Evolutionary conservation across 1,139 yeast genomes (phyloP).

Genomic region (Saccharomycopsis crataegensis): DNA sequence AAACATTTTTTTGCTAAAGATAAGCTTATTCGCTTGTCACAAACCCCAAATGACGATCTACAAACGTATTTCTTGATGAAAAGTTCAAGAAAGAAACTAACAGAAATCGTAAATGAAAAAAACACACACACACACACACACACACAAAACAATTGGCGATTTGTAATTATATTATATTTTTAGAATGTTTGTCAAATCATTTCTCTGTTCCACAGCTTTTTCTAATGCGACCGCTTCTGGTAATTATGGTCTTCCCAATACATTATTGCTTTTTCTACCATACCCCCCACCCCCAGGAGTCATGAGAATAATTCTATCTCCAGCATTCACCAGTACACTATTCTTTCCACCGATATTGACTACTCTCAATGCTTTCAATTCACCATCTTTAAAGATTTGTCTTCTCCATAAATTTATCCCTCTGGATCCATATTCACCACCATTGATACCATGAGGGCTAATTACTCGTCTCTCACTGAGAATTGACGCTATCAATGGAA

Average conservation of each 20-base stretch:
- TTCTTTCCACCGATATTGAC: constrained; percentile 53
- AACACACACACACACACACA: neutral
- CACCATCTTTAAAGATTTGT: constrained; percentile 23
- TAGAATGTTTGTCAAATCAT: too few relatives aligned
- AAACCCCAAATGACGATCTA: too few relatives aligned
- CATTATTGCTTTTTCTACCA: constrained; percentile 26
- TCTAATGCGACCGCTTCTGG: too few relatives aligned
- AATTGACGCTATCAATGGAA: constrained; percentile 49
- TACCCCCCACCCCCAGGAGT: constrained; percentile 55
- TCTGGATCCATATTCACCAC: constrained; percentile 51
- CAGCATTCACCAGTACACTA: constrained; percentile 40
- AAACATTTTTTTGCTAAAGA: too few relatives aligned
- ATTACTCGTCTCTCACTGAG: constrained; percentile 53
- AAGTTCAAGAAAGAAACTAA: neutral
- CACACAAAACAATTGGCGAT: neutral
- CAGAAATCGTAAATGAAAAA: neutral
- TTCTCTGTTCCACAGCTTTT: too few relatives aligned
- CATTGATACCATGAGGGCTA: constrained; percentile 54
- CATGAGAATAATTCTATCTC: constrained; percentile 47
- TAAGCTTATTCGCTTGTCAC: too few relatives aligned
- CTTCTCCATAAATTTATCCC: constrained; percentile 55
- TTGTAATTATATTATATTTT: neutral
- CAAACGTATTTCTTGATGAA: neutral
- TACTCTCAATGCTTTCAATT: constrained; percentile 19
- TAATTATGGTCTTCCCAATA: too few relatives aligned